These are phyloP conservation scores for Trametes cinnabarina DNA, from an alignment of 768 basidiomycete species.

Conservation along the genomic window DNA sequence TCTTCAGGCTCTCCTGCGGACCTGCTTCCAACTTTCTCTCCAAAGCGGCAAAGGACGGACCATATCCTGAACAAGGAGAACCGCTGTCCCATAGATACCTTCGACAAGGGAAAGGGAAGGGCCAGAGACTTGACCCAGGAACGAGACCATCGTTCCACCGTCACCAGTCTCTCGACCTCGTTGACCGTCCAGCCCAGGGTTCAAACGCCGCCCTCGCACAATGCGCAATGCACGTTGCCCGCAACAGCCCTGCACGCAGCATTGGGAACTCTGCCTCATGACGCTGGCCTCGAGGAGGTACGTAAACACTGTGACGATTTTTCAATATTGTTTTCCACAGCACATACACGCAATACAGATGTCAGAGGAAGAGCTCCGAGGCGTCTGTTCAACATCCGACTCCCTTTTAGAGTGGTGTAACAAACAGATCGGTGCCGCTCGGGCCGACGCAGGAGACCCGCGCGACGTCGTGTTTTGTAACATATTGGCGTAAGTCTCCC, in stretches of 20 bases:
- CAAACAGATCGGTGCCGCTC: conserved; percentile 13
- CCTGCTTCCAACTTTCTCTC: conserved; percentile 10
- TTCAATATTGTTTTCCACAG: not conserved
- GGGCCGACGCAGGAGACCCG: conserved; percentile 3
- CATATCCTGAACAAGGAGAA: conserved; percentile 29
- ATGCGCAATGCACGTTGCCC: not conserved
- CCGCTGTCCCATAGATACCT: not conserved
- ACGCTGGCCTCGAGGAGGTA: conserved; percentile 12
- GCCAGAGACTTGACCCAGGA: conserved; percentile 2
- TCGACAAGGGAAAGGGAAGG: conserved; percentile 23
- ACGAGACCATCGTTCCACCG: not conserved
- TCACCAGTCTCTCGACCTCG: too few species aligned
- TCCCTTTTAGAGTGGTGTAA: conserved; percentile 3
- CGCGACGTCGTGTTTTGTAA: conserved; percentile 1
- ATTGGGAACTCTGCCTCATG: not conserved
- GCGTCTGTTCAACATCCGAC: not conserved
- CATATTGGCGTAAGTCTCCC: not conserved
- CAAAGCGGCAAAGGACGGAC: conserved; percentile 35
- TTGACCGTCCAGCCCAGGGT: not conserved
- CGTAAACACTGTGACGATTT: not conserved
- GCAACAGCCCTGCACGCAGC: not conserved
- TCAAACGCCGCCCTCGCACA: not conserved
- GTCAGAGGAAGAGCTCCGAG: conserved; percentile 8
- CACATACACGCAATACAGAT: not conserved
- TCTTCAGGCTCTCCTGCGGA: conserved; percentile 23